These are phyloP conservation scores for Tricholoma terreum DNA, from an alignment of 768 basidiomycete genomes.

Conservation along the genomic window DNA sequence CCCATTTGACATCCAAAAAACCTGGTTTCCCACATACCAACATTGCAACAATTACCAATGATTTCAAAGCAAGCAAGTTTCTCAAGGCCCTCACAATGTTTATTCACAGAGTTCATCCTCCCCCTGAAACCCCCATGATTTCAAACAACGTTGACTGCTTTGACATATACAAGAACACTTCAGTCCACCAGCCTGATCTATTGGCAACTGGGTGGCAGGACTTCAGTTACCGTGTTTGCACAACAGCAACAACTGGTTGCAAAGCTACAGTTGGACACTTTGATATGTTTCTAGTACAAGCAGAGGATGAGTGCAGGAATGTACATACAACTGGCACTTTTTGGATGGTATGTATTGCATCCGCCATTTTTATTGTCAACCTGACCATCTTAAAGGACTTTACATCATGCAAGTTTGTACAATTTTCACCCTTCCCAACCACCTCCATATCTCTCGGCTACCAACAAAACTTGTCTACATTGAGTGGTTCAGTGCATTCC, in stretches of 20 bases:
- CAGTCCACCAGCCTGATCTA: too few species aligned
- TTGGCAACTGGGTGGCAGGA: background rate
- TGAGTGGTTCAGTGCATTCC: too few species aligned
- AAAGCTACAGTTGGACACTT: too few species aligned
- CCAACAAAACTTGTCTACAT: too few species aligned
- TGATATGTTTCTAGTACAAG: too few species aligned
- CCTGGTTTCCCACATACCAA: background rate
- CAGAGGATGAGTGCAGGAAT: too few species aligned
- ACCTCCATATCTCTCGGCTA: background rate
- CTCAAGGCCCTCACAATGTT: background rate
- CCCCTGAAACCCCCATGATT: background rate
- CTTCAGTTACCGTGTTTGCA: background rate
- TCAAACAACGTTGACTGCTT: background rate
- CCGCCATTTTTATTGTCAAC: too few species aligned
- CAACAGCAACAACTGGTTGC: too few species aligned
- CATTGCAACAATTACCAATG: background rate
- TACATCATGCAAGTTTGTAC: background rate
- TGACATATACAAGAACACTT: too few species aligned
- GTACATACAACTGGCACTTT: background rate
- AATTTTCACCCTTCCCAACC: background rate
- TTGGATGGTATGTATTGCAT: background rate
- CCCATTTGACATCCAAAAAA: too few species aligned
- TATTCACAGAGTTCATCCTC: background rate
- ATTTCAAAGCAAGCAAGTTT: background rate
- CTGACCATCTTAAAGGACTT: too few species aligned